Percentiles rank a stretch among this genome's conserved stretches.
Conservation (phyloP, 2,329 filamentous ascomycete species). For the Zarea fungicola region DNA sequence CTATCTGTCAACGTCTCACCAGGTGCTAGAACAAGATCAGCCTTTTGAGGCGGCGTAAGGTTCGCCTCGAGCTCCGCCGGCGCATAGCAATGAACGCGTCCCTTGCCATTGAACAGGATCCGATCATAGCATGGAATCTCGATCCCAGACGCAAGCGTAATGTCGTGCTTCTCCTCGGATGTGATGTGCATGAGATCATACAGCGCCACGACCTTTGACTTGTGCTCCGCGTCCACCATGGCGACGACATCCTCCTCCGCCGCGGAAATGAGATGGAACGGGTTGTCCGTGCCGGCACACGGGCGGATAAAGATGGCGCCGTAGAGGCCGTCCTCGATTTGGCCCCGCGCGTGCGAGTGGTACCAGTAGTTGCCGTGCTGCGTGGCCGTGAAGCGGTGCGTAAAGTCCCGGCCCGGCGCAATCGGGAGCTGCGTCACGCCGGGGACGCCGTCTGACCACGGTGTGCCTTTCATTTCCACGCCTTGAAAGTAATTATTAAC, state of each 20-base stretch:
- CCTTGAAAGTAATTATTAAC: conserved; percentile 23
- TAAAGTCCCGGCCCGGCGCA: conserved; percentile 40
- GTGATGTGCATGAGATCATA: conserved; percentile 53
- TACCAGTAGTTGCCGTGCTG: conserved; percentile 58
- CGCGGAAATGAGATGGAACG: conserved; percentile 43
- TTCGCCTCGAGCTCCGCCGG: conserved; percentile 38
- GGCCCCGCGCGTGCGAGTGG: conserved; percentile 50
- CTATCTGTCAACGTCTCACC: conserved; percentile 36
- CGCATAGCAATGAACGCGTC: conserved; percentile 46
- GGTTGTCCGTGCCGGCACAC: conserved; percentile 26
- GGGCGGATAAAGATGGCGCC: conserved; percentile 50
- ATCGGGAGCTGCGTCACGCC: conserved; percentile 52
- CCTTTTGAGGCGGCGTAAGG: conserved; percentile 26
- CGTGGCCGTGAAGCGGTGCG: conserved; percentile 50
- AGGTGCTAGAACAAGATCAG: conserved; percentile 23
- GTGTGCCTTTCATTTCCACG: conserved; percentile 45
- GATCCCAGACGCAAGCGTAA: conserved; percentile 38
- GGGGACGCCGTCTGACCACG: conserved; percentile 57
- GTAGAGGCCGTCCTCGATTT: conserved; percentile 56
- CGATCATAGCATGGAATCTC: conserved; percentile 55
- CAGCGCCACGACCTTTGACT: conserved; percentile 44
- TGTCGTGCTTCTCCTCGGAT: conserved; percentile 41
- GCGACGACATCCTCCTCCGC: conserved; percentile 32
- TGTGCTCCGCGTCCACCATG: conserved; percentile 44
- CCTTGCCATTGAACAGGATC: conserved; percentile 58